phyloP scores from a whole-genome alignment of 805 yeast species.

The Kuraishia cidri region DNA sequence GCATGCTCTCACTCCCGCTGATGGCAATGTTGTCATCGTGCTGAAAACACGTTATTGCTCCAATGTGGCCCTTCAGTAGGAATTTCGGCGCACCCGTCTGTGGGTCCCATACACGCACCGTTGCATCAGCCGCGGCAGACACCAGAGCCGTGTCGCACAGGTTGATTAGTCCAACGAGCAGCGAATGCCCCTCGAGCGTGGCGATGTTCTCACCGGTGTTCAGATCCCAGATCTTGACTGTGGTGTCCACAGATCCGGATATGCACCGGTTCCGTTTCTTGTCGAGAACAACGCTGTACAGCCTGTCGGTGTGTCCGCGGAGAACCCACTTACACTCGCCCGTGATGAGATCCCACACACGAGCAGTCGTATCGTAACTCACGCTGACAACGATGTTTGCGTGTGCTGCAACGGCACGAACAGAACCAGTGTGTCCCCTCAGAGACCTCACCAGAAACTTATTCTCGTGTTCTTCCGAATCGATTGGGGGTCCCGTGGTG shows the following conservation, averaged over 20 bases:
- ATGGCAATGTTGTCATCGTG: slow-evolving; percentile 79
- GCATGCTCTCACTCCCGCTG: slow-evolving; percentile 82
- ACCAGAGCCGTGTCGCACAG: slow-evolving; percentile 70
- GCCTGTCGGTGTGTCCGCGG: slow-evolving; percentile 79
- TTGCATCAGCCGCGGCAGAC: slow-evolving; percentile 93
- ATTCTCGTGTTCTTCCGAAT: slow-evolving; percentile 30
- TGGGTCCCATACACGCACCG: slow-evolving; percentile 91
- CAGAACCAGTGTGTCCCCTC: slow-evolving; percentile 72
- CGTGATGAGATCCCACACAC: slow-evolving; percentile 85
- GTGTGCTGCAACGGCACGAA: slow-evolving; percentile 79
- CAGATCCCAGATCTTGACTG: slow-evolving; percentile 86
- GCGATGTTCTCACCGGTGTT: slow-evolving; percentile 62
- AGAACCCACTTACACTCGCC: slow-evolving; percentile 67
- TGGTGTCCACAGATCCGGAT: slow-evolving; percentile 86
- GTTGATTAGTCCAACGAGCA: slow-evolving; percentile 81
- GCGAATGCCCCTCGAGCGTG: slow-evolving; percentile 79
- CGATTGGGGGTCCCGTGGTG: slow-evolving; percentile 19
- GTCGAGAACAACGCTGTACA: slow-evolving; percentile 84
- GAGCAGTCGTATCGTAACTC: slow-evolving; percentile 79
- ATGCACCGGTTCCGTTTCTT: slow-evolving; percentile 69
- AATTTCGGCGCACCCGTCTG: slow-evolving; percentile 55
- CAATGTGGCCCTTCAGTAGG: slow-evolving; percentile 72
- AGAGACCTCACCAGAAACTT: slow-evolving; percentile 65
- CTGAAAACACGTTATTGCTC: slow-evolving; percentile 90
- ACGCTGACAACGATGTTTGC: slow-evolving; percentile 84